Evolutionary conservation across 805 yeast genomes (phyloP).

Genomic region (Schwanniomyces pseudopolymorphus): DNA sequence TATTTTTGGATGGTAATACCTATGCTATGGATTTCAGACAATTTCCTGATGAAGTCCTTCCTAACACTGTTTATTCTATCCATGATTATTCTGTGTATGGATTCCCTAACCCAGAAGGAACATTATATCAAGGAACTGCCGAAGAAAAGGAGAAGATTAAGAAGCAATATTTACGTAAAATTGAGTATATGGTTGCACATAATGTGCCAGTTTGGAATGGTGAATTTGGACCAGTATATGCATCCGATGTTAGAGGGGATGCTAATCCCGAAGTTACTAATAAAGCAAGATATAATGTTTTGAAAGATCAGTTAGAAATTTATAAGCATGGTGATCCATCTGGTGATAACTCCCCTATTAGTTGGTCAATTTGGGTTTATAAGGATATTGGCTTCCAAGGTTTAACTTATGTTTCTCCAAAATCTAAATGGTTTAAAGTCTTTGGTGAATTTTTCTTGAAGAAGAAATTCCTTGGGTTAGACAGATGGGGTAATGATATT

Average conservation of each 20-base stretch:
- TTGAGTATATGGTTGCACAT: slow-evolving; percentile 39
- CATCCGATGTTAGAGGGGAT: slow-evolving; percentile 44
- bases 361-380: slow-evolving; percentile 55
- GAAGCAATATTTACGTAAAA: slow-evolving; percentile 42
- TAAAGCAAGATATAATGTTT: slow-evolving; percentile 38
- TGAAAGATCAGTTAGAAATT: slow-evolving; percentile 45
- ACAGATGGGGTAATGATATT: slow-evolving; percentile 51
- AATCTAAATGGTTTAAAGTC: slow-evolving; percentile 41
- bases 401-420: slow-evolving; percentile 44
- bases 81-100: slow-evolving; percentile 49
- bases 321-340: slow-evolving; percentile 49
- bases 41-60: slow-evolving; percentile 39
- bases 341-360: slow-evolving; percentile 44
- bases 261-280: slow-evolving; percentile 36
- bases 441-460: slow-evolving; percentile 43
- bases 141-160: slow-evolving; percentile 35
- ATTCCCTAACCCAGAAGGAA: slow-evolving; percentile 38
- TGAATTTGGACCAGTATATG: slow-evolving; percentile 53
- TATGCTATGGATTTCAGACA: slow-evolving; percentile 51
- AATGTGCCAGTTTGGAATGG: slow-evolving; percentile 56
- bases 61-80: slow-evolving; percentile 49
- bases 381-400: slow-evolving; percentile 56
- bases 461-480: slow-evolving; percentile 47
- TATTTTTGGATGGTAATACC: slow-evolving; percentile 51
- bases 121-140: slow-evolving; percentile 32